Base-by-base conservation (phyloP, 1,284 basidiomycete species). In the Phenoliferia sp. region DNA sequence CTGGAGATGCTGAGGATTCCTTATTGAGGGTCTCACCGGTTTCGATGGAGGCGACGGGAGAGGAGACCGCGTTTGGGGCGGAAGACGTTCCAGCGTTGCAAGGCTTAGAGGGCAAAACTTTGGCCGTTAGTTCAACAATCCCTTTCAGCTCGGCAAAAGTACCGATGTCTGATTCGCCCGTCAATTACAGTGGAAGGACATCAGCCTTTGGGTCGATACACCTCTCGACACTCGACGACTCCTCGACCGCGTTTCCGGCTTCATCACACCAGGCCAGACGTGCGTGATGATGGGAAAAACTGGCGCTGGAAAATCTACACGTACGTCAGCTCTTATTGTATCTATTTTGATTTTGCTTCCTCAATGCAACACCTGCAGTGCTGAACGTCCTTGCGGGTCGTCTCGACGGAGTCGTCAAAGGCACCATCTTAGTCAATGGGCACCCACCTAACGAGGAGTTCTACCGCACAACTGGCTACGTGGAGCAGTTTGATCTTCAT, bases 311-410 rank as follows among this genome's bases (percentile, higher is more conserved):
- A 76, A 77, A 61, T 73, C 72, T 12, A 73, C 69, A 6, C 56
- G 73, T 70, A 34, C 61, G 71, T 61, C 6, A 3, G 12, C 33
- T 44, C 36, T 19, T 16, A 17, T 9, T 28, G 10, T 34, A 22
- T 7, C 6, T 5, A 17, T 32, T 17, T 3, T 34, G n/a, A 4
- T 35, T 17, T 32, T 32, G 31, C 29, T 32, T 33, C 29, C 32
- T 28, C 9, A 12, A 15, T 44, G 22, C 16, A 35, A 26, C 22
- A 9, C 19, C n/a, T 0, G 82, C 82, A 22, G 77, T 84, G 5
- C 78, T 84, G 48, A 83, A 85, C 73, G 83, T 84, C 1, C 77
- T 85, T n/a, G 83, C 84, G 6, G 78, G 84, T 39, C 83, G 84
- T 75, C 83, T 76, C 44, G 80, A 81, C 64, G 83, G 83, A 74